Evolutionary conservation across 208 protist genomes (phyloP), one percentile per base, ranked within the genome.

Genomic region (Porcisia deanei): DNA sequence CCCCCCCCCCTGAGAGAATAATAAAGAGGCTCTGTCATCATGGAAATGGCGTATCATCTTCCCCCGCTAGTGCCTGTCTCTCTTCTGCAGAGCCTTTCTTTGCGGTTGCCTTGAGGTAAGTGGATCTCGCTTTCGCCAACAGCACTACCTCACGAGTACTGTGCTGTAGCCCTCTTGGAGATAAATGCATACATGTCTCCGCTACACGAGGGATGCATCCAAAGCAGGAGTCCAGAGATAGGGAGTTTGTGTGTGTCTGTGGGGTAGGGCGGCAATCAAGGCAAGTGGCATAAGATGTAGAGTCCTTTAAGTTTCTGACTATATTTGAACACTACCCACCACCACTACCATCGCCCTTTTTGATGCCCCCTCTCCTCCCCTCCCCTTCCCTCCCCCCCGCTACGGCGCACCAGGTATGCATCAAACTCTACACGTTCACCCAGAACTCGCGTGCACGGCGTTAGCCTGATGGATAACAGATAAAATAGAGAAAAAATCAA

Each of bases 391-490:
- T 30, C 30, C 30, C 30, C 30, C 30, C 30, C 30, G 30, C 59
- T 43, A 43, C 22, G 14, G 8, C 34, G 59, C 34, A 64, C 12
- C 18, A 3, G 59, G 34, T 30, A 30, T 30, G 3, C 59, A 64
- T 22, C 18, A 12, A 8, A 22, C 59, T 39, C 59, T 41, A 20
- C 59, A n/a, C 41, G 59, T 43, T 64, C 16, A 16, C 34, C 25
- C 25, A n/a, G 34, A 3, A 64, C 59, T 16, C 34, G 41, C 34
- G 34, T 64, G 59, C 34, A 64, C 59, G 59, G 30, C 30, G 37
- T 25, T 5, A 30, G 45, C 22, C 47, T 45, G 25, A 49, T 14
- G 75, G 53, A 55, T 49, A 63, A 80, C 72, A 34, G 59, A 65
- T 43, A 73, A 72, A n/a, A 30, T 45, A 39, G 69, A 66, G 12